phyloP scores from a whole-genome alignment of 495 filamentous ascomycete genomes.

The Daldinia loculata region DNA sequence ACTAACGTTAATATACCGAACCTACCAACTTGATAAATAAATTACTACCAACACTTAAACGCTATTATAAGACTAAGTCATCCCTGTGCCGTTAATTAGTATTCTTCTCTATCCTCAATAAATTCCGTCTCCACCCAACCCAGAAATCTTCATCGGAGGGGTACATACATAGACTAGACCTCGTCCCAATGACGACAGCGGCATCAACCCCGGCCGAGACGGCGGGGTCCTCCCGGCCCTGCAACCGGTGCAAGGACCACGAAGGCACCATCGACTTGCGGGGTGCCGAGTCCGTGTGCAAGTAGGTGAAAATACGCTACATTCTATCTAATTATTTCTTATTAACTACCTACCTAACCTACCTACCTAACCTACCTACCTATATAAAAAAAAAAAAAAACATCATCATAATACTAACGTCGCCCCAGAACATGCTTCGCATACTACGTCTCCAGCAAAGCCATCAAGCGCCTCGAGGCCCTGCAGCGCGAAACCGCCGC shows the following conservation, averaged over 20 bases:
- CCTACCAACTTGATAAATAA: neutral
- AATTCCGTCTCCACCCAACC: neutral
- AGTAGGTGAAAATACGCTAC: constrained; percentile 43
- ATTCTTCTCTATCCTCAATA: neutral
- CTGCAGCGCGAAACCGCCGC: constrained; percentile 60
- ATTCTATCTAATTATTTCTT: too few species aligned
- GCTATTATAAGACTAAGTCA: neutral
- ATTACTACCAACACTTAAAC: neutral
- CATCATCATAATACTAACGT: constrained; percentile 33
- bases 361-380: too few species aligned
- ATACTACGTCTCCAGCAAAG: constrained; percentile 77
- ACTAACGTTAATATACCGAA: too few species aligned
- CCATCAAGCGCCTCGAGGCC: constrained; percentile 77
- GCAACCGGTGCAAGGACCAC: constrained; percentile 51
- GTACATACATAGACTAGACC: too few species aligned
- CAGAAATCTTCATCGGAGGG: neutral
- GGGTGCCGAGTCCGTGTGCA: constrained; percentile 49
- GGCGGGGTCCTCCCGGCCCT: constrained; percentile 31
- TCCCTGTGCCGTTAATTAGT: neutral
- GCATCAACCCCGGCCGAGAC: constrained; percentile 23
- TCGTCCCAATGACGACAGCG: constrained; percentile 30
- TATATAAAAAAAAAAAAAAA: too few species aligned
- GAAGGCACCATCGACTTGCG: constrained; percentile 50
- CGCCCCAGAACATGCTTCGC: constrained; percentile 74
- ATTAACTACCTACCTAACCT: too few species aligned